phyloP scores from a whole-genome alignment of 164 flowering plant genomes.

The Kalanchoe fedtschenkoi region DNA sequence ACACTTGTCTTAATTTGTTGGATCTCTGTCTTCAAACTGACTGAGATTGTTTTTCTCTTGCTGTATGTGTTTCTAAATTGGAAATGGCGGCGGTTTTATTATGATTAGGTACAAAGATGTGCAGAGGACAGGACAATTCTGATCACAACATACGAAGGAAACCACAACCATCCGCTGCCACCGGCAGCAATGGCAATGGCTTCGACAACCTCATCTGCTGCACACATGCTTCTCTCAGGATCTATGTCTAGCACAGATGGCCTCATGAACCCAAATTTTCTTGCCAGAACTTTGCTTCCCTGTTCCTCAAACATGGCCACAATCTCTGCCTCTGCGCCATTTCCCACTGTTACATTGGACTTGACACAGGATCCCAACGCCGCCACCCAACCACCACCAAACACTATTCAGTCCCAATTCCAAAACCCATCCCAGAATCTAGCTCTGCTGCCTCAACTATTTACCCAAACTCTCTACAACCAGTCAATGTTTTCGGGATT shows the following conservation, averaged over 20 bases:
- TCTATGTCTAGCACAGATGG: conserved; percentile 49
- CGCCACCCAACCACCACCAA: not conserved
- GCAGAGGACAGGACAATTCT: conserved; percentile 41
- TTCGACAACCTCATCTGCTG: conserved; percentile 46
- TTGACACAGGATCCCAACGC: conserved; percentile 23
- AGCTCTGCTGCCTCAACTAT: not conserved
- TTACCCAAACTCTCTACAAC: not conserved
- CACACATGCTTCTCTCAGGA: conserved; percentile 43
- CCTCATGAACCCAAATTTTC: conserved; percentile 28
- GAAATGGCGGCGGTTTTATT: not conserved
- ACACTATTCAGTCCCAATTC: conserved; percentile 25
- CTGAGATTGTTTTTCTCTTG: no score
- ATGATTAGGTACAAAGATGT: conserved; percentile 47
- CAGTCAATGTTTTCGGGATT: conserved; percentile 1
- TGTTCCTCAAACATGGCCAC: conserved; percentile 40
- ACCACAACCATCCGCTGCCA: conserved; percentile 52
- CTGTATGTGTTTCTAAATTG: not conserved
- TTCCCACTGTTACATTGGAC: conserved; percentile 54
- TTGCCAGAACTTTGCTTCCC: conserved; percentile 26
- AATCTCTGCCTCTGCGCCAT: conserved; percentile 56
- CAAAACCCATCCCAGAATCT: conserved; percentile 38
- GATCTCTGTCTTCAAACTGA: no score
- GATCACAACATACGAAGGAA: no score
- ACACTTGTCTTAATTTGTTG: not conserved
- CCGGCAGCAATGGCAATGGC: conserved; percentile 58